These are phyloP conservation scores for Tardiomyces blankii DNA, from an alignment of 1,139 yeast genomes.

Conservation along the genomic window DNA sequence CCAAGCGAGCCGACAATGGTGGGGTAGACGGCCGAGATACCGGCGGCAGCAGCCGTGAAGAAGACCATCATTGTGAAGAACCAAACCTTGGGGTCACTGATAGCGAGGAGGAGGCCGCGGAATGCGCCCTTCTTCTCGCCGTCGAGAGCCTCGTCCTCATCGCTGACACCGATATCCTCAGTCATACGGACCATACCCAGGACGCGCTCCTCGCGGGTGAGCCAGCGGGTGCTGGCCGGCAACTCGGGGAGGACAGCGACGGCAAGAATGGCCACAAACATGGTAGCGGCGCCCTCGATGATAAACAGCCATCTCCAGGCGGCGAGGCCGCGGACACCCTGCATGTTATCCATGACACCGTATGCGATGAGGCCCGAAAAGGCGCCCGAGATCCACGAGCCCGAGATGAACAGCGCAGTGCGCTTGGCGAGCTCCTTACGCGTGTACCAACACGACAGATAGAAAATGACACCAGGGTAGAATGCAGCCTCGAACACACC, in stretches of 20 bases:
- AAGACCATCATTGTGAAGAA: slow-evolving; percentile 8
- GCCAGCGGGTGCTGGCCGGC: slow-evolving; percentile 32
- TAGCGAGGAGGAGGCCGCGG: slow-evolving; percentile 5
- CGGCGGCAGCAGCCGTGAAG: slow-evolving; percentile 11
- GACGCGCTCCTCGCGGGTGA: slow-evolving; percentile 13
- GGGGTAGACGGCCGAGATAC: slow-evolving; percentile 38
- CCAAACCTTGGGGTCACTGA: slow-evolving; percentile 26
- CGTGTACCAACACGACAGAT: slow-evolving; percentile 23
- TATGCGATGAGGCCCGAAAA: slow-evolving; percentile 24
- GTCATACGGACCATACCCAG: slow-evolving; percentile 12
- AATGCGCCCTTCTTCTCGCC: slow-evolving; percentile 5
- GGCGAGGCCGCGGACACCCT: slow-evolving; percentile 22
- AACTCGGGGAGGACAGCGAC: slow-evolving; percentile 31
- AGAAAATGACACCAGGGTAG: slow-evolving; percentile 24
- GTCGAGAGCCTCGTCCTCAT: slow-evolving; percentile 14
- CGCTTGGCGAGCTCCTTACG: slow-evolving; percentile 32
- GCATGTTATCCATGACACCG: slow-evolving; percentile 25
- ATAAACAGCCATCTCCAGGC: slow-evolving; percentile 31
- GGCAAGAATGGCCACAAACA: slow-evolving; percentile 19
- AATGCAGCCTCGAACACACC: slow-evolving; percentile 21
- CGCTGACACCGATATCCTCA: slow-evolving; percentile 12
- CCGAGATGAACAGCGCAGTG: slow-evolving; percentile 46
- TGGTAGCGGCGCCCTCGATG: slow-evolving; percentile 27
- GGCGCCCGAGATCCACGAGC: slow-evolving; percentile 26
- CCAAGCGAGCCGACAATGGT: slow-evolving; percentile 36